Evolutionary conservation across 106 monocot species (phyloP).

Genomic region (Xerophyta viscosa): DNA sequence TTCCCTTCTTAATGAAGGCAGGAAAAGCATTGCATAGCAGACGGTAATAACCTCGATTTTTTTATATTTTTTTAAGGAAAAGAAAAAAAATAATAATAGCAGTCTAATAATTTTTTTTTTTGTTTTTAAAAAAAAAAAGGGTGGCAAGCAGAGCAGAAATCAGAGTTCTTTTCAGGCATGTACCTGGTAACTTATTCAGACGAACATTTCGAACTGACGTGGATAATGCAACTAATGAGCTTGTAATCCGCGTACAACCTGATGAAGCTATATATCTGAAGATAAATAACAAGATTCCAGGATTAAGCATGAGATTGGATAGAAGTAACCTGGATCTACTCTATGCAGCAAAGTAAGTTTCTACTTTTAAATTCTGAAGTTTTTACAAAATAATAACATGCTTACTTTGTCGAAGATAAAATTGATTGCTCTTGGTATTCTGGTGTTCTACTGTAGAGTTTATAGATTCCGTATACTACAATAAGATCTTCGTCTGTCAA

Average conservation of each 20-base stretch:
- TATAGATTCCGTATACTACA: too few species aligned
- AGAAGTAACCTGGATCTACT: slow-evolving; percentile 87
- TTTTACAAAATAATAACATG: too few species aligned
- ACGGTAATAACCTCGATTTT: too few species aligned
- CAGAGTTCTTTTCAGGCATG: slow-evolving; percentile 93
- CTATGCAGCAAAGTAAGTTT: slow-evolving; percentile 73
- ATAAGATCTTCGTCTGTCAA: too few species aligned
- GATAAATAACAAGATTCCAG: slow-evolving; percentile 90
- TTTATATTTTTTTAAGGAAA: too few species aligned
- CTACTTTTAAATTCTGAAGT: background rate
- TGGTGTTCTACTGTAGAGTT: too few species aligned
- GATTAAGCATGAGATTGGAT: slow-evolving; percentile 79
- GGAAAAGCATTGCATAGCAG: slow-evolving; percentile 77
- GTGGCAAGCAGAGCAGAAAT: slow-evolving; percentile 91
- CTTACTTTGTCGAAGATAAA: too few species aligned
- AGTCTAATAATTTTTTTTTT: too few species aligned
- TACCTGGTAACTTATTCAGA: slow-evolving; percentile 87
- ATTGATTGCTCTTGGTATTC: too few species aligned
- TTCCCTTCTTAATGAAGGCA: slow-evolving; percentile 67
- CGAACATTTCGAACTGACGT: slow-evolving; percentile 74
- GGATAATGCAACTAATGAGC: slow-evolving; percentile 87
- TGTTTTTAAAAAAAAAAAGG: too few species aligned
- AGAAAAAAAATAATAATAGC: too few species aligned
- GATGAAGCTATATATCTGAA: slow-evolving; percentile 96
- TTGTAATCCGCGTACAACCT: slow-evolving; percentile 86